These are phyloP conservation scores for Cordyceps pruinosa DNA, from an alignment of 2,329 filamentous ascomycete genomes.

Conservation along the genomic window DNA sequence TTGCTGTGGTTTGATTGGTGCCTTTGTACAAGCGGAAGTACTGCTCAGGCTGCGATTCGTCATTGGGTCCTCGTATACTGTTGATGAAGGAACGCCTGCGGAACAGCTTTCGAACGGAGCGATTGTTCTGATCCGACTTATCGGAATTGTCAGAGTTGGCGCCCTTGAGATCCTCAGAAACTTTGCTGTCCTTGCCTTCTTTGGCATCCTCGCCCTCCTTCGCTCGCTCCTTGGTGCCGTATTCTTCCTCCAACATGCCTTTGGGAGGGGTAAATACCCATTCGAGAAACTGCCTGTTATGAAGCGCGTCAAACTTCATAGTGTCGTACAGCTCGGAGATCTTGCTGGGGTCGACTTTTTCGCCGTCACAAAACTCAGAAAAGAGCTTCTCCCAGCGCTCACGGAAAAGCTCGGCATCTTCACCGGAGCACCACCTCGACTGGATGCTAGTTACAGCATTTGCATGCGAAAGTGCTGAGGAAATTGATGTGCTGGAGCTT, in stretches of 20 bases:
- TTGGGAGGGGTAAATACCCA: conserved; percentile 92
- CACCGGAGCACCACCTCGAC: conserved; percentile 89
- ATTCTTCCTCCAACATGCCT: conserved; percentile 67
- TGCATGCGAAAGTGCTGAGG: conserved; percentile 50
- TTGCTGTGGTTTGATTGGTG: conserved; percentile 58
- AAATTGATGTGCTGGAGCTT: conserved; percentile 35
- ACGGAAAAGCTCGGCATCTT: conserved; percentile 89
- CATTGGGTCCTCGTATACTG: conserved; percentile 40
- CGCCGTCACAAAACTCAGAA: conserved; percentile 88
- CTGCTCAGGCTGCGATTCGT: conserved; percentile 55
- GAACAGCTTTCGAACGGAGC: conserved; percentile 43
- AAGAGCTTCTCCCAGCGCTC: conserved; percentile 99
- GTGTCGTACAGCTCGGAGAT: conserved; percentile 98
- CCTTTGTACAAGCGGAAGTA: conserved; percentile 92
- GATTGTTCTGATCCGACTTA: conserved; percentile 33
- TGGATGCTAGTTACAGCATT: conserved; percentile 67
- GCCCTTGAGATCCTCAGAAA: conserved; percentile 23
- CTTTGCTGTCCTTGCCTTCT: conserved; percentile 34
- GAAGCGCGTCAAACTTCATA: conserved; percentile 98
- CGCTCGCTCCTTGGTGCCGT: conserved; percentile 33
- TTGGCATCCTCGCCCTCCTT: conserved; percentile 36
- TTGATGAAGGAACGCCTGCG: conserved; percentile 55
- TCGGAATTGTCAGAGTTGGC: conserved; percentile 28
- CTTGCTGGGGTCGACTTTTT: conserved; percentile 98
- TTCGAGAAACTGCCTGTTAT: conserved; percentile 93